phyloP scores from a whole-genome alignment of 371 early-diverging fungal genomes.

The Nematocida ausubeli region DNA sequence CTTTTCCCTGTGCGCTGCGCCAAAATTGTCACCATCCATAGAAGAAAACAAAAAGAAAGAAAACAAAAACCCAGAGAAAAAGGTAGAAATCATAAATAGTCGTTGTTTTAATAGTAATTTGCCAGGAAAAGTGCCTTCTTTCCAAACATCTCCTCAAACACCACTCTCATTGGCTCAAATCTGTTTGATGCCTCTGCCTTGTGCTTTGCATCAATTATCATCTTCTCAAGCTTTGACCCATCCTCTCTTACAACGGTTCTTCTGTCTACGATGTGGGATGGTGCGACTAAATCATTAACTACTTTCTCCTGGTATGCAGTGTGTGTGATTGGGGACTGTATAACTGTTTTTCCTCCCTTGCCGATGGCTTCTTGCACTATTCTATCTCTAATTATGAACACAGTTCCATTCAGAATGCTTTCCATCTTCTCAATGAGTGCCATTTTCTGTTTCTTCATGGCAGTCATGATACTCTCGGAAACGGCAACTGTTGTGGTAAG shows the following conservation, averaged over 20 bases:
- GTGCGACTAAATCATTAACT: conserved; percentile 38
- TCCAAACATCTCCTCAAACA: conserved; percentile 49
- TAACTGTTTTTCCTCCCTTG: conserved; percentile 13
- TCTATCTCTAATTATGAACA: conserved; percentile 41
- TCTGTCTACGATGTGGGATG: conserved; percentile 47
- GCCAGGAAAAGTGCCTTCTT: conserved; percentile 58
- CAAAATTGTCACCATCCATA: conserved; percentile 13
- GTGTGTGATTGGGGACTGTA: conserved; percentile 22
- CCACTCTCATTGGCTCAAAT: conserved; percentile 55
- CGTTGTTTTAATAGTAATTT: conserved; percentile 55
- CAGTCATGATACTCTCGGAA: not conserved
- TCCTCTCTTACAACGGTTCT: conserved; percentile 54
- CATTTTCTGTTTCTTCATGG: conserved; percentile 3
- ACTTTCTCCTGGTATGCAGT: conserved; percentile 46
- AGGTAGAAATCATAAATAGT: conserved; percentile 16
- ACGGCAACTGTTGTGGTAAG: conserved; percentile 18
- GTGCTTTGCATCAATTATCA: conserved; percentile 26
- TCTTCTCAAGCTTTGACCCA: conserved; percentile 43
- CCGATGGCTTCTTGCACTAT: conserved; percentile 2
- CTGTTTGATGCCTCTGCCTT: conserved; percentile 28
- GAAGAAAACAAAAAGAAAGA: conserved; percentile 27
- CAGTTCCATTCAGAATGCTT: conserved; percentile 9
- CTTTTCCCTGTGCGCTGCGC: not conserved
- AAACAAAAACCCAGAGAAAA: conserved; percentile 19
- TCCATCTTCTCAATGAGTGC: conserved; percentile 13